Evolutionary conservation across 75 land plant species (phyloP), one percentile per base, ranked within the genome.

Genomic region (Cupressus sempervirens): DNA sequence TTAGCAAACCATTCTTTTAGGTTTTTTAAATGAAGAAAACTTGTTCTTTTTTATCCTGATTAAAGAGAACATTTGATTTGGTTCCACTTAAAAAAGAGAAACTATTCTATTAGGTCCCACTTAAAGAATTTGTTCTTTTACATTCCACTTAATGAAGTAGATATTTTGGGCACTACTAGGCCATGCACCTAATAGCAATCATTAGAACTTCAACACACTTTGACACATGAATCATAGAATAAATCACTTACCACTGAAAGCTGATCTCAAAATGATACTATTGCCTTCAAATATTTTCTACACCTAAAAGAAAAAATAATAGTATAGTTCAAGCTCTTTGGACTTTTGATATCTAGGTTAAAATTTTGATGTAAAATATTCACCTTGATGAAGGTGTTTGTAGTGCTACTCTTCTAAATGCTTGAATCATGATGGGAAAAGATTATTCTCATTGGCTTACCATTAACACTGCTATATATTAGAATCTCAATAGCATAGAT

Each of bases 171-270:
- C 81, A 79, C 81, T 45, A 79, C 81, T 32, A 45, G 46, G 45
- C 81, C 81, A 79, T 79, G 81, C 45, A 79, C 81, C 81, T 79
- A 32, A 43, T 79, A 79, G n/a, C 52, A 79, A 48, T 79, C 81
- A 79, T 79, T 50, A 79, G 50, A 79, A 79, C 81, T 79, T 79
- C 50, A 45, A 79, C 46, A 79, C 29, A 79, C 7, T 79, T 32
- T 79, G 81, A 79, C 81, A 79, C 81, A 79, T 79, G 81, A 79
- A 45, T 79, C 81, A 79, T 32, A 79, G 50, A 45, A 79, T 79
- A 79, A 79, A 43, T 79, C 81, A 79, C 81, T 79, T 79, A 50
- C 81, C 81, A 41, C 81, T 79, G 50, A 79, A 79, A 79, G 81
- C 32, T 79, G 81, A 79, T 79, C 50, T 79, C 81, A 79, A 43